These are phyloP conservation scores for Penicillium pancosmium DNA, from an alignment of 495 filamentous ascomycete genomes.

Conservation along the genomic window DNA sequence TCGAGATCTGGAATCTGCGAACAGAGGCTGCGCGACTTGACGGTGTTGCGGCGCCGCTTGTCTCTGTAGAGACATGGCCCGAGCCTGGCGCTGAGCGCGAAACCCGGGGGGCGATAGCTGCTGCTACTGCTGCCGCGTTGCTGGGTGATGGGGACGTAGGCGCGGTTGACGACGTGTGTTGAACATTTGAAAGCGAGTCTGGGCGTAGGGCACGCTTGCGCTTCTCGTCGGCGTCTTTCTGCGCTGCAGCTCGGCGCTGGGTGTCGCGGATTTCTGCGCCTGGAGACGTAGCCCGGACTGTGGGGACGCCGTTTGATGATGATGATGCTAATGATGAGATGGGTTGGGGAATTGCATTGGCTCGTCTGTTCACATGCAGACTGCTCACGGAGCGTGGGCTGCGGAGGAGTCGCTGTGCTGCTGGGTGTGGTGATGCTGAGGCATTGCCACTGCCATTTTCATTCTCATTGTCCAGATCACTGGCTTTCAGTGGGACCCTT, in stretches of 20 bases:
- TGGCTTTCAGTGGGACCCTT: slow-evolving; percentile 34
- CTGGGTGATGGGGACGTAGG: not conserved
- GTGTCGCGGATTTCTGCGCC: slow-evolving; percentile 49
- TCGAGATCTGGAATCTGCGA: slow-evolving; percentile 49
- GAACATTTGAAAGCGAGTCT: slow-evolving; percentile 9
- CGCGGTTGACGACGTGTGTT: not conserved
- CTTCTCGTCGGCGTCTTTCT: slow-evolving; percentile 38
- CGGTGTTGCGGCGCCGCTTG: slow-evolving; percentile 6
- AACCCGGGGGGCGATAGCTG: too few relatives aligned
- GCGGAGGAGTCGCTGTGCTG: slow-evolving; percentile 31
- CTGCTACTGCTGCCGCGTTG: not conserved
- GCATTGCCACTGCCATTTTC: slow-evolving; percentile 18
- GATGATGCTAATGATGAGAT: not conserved
- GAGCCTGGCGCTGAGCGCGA: not conserved
- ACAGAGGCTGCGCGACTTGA: slow-evolving; percentile 26
- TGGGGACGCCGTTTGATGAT: slow-evolving; percentile 33
- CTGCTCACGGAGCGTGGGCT: slow-evolving; percentile 49
- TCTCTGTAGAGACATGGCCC: not conserved
- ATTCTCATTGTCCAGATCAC: slow-evolving; percentile 15
- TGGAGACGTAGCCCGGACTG: slow-evolving; percentile 47
- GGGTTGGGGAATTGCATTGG: slow-evolving; percentile 5
- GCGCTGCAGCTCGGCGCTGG: slow-evolving; percentile 32
- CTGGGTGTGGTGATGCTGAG: slow-evolving; percentile 19
- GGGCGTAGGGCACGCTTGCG: slow-evolving; percentile 30
- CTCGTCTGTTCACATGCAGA: slow-evolving; percentile 26